Evolutionary conservation across 2,329 filamentous ascomycete genomes (phyloP).

Genomic region (Calonectria naviculata): DNA sequence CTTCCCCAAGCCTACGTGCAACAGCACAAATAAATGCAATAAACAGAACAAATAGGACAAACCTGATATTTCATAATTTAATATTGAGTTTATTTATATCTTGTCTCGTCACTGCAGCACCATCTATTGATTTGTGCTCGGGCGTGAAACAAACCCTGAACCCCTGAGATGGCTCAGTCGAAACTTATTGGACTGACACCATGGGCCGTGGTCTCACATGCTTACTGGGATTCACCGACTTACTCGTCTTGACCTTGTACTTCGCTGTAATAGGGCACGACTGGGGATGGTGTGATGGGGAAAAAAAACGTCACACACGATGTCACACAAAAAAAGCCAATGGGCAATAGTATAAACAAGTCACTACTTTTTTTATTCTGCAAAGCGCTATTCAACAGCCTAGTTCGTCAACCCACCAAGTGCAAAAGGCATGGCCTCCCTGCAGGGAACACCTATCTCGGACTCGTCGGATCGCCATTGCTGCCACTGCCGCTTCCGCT

Average conservation of each 20-base stretch:
- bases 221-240: neutral
- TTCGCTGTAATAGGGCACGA: too few relatives aligned
- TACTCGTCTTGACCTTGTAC: neutral
- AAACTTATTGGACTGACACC: neutral
- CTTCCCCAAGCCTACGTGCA: too few relatives aligned
- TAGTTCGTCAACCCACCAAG: constrained; percentile 20
- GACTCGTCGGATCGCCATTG: constrained; percentile 64
- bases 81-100: too few relatives aligned
- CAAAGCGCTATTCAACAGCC: constrained; percentile 41
- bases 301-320: neutral
- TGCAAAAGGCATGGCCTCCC: constrained; percentile 5
- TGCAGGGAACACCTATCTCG: constrained; percentile 28
- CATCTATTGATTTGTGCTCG: too few relatives aligned
- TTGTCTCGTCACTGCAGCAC: too few relatives aligned
- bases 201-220: neutral
- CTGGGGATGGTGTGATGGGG: neutral
- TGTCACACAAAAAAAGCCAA: neutral
- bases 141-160: too few relatives aligned
- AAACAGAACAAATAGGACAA: too few relatives aligned
- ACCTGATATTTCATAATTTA: too few relatives aligned
- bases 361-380: constrained; percentile 40
- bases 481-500: constrained; percentile 63
- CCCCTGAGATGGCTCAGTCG: too few relatives aligned
- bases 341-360: constrained; percentile 32
- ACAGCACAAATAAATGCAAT: too few relatives aligned